Conservation (phyloP, 805 yeast genomes). For the Priceomyces melissophilus region DNA sequence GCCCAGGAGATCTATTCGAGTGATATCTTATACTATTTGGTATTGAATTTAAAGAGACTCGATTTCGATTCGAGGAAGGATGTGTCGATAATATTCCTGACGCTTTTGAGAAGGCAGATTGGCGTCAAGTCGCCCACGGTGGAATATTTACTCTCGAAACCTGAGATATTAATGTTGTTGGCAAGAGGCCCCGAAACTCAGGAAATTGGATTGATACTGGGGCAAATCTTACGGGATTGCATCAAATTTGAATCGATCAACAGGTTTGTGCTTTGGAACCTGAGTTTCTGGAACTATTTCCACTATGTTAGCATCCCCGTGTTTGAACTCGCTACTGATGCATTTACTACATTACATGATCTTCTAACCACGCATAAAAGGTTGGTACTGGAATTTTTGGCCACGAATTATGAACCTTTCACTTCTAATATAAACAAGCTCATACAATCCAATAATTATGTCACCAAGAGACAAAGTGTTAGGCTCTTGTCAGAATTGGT, state of each 20-base stretch:
- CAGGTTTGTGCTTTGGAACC: conserved; percentile 53
- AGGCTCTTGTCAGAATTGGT: conserved; percentile 72
- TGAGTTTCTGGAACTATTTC: conserved; percentile 78
- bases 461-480: conserved; percentile 86
- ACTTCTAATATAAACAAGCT: conserved; percentile 62
- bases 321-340: conserved; percentile 89
- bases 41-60: conserved; percentile 57
- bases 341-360: conserved; percentile 74
- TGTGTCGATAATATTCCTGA: conserved; percentile 67
- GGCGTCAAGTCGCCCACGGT: conserved; percentile 82
- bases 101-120: conserved; percentile 72
- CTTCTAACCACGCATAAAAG: conserved; percentile 67
- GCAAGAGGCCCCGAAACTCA: conserved; percentile 70
- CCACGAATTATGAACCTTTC: conserved; percentile 53
- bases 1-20: conserved; percentile 76
- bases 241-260: conserved; percentile 73
- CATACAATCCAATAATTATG: conserved; percentile 78
- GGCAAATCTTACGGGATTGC: conserved; percentile 81
- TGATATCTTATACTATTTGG: conserved; percentile 63
- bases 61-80: conserved; percentile 92
- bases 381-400: conserved; percentile 68
- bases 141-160: conserved; percentile 69
- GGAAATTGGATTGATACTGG: conserved; percentile 70
- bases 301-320: conserved; percentile 69
- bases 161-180: conserved; percentile 60